phyloP scores from a whole-genome alignment of 768 basidiomycete genomes.

The Suillus weaverae region DNA sequence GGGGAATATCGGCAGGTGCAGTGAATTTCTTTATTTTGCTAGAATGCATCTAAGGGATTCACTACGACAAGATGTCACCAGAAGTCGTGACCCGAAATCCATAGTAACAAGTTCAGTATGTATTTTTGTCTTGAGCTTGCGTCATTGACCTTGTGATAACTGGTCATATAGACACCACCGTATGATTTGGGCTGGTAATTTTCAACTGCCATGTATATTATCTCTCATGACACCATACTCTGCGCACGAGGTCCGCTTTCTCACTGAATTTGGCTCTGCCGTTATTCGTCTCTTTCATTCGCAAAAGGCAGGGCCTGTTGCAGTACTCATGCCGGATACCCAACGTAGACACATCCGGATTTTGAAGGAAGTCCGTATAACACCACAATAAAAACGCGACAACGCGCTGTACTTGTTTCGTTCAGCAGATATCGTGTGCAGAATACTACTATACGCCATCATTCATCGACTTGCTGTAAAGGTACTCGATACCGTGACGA shows the following conservation, averaged over 20 bases:
- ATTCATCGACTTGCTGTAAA: neutral
- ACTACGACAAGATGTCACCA: neutral
- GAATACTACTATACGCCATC: neutral
- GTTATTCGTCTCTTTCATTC: neutral
- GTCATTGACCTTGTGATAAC: neutral
- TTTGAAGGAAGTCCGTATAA: neutral
- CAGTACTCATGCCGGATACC: neutral
- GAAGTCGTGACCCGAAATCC: neutral
- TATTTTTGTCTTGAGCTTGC: no score
- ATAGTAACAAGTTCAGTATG: neutral
- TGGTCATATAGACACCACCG: neutral
- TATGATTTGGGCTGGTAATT: neutral
- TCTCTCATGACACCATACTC: neutral
- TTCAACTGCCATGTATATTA: neutral
- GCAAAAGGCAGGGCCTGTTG: neutral
- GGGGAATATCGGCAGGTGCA: neutral
- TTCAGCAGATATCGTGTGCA: neutral
- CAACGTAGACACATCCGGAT: neutral
- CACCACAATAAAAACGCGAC: neutral
- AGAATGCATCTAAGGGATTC: neutral
- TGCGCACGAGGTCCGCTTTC: neutral
- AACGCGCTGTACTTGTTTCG: neutral
- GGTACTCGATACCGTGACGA: neutral
- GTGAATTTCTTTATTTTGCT: neutral
- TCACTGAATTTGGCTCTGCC: neutral